Evolutionary conservation across 1,139 yeast species (phyloP), one percentile per base, ranked within the genome.

Genomic region (Torulaspora pretoriensis): DNA sequence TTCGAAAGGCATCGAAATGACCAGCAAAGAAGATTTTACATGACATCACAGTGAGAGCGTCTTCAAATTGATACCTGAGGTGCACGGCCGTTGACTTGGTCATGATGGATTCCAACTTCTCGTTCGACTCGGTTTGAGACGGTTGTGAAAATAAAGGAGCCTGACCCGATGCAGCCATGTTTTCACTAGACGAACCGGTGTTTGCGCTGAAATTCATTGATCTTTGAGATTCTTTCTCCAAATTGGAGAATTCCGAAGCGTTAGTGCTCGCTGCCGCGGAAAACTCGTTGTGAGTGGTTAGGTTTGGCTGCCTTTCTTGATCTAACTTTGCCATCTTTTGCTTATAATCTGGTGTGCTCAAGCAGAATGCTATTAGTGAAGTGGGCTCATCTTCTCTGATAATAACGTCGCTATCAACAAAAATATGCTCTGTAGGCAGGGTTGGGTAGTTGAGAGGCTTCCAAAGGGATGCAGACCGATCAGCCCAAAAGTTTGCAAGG

Each of bases 361-460:
- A 70, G 62, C 97, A 90, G 60, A 92, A 90, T 0, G 98, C 95
- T 53, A 92, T 88, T 51, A 94, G 68, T 0, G 97, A 90, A 61
- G 95, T 85, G 6, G 98, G 98, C 63, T 94, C 99, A 64, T 89
- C 97, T 60, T 94, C 99, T 42, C 98, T 72, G 4, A 92, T 95
- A 51, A 94, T 84, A 13, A 94, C 95, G 63, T 88, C 90, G 5
- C 95, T 86, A 61, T 94, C 97, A 8, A 89, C 89, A 70, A 92
- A 92, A 4, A 94, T 80, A 63, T 94, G 98, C 59, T 94, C 97
- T 1, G 83, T 77, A 0, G 86, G 73, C 17, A 76, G 75, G 32
- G 90, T 71, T 0, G 97, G 97, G 64, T 89, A 90, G 16, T 79
- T 83, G 32, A 94, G 69, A 0, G 97, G 95, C 53, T 86, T 89